Conservation (phyloP, 2,329 filamentous ascomycete genomes). For the Nothophaeocryptopus gaeumannii region DNA sequence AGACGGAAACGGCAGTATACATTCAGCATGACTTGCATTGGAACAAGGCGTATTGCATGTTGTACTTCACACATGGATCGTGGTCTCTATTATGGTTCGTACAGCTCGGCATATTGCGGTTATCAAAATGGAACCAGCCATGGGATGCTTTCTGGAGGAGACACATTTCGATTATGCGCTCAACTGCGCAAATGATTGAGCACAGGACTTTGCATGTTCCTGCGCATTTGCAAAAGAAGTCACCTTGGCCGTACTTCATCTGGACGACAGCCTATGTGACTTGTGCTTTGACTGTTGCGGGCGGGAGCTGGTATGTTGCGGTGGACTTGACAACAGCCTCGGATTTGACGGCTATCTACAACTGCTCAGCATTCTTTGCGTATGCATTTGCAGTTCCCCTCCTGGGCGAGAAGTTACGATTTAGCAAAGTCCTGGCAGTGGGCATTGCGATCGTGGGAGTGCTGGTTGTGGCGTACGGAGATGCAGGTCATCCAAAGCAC, state of each 20-base stretch:
- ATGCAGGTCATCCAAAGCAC: conserved; percentile 53
- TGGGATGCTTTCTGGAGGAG: conserved; percentile 84
- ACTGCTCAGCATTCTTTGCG: conserved; percentile 97
- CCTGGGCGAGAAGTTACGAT: conserved; percentile 75
- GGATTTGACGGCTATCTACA: conserved; percentile 97
- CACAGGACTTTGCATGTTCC: conserved; percentile 69
- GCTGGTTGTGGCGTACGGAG: conserved; percentile 92
- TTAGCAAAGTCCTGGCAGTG: conserved; percentile 84
- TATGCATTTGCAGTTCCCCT: conserved; percentile 94
- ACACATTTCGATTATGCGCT: conserved; percentile 61
- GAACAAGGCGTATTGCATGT: conserved; percentile 99
- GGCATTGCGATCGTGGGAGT: conserved; percentile 84
- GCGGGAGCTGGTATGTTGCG: conserved; percentile 91
- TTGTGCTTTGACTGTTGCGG: conserved; percentile 80
- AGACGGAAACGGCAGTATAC: conserved; percentile 93
- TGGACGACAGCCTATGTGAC: conserved; percentile 80
- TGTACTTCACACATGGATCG: conserved; percentile 92
- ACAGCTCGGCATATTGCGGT: conserved; percentile 74
- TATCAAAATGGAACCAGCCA: conserved; percentile 73
- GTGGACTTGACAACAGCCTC: conserved; percentile 90
- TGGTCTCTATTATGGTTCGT: conserved; percentile 87
- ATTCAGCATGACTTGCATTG: conserved; percentile 89
- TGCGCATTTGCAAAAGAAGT: conserved; percentile 43
- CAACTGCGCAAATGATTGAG: conserved; percentile 81
- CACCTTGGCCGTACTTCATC: conserved; percentile 70